These are phyloP conservation scores for Castanea mollissima DNA, from an alignment of 306 rosid species.

Conservation along the genomic window DNA sequence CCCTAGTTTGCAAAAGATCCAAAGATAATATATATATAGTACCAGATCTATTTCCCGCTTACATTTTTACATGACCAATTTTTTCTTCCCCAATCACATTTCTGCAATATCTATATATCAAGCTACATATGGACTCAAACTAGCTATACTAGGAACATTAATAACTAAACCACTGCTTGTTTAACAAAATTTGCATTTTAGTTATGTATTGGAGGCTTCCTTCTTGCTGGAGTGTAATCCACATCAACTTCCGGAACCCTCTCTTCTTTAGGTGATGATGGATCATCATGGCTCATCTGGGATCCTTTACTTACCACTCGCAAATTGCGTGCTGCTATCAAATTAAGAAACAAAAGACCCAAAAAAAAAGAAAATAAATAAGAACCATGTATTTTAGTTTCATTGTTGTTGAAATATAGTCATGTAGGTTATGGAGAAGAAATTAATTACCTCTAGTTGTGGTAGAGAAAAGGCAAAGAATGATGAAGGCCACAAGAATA, in stretches of 20 bases:
- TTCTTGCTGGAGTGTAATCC: constrained; percentile 81
- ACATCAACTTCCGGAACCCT: constrained; percentile 39
- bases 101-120: neutral
- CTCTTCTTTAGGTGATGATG: constrained; percentile 39
- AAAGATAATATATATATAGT: neutral
- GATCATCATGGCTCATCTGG: constrained; percentile 26
- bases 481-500: constrained; percentile 42
- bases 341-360: neutral
- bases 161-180: neutral
- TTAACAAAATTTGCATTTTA: constrained; percentile 5
- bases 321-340: constrained; percentile 51
- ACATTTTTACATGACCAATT: neutral
- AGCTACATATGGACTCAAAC: neutral
- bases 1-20: neutral
- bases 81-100: neutral
- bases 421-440: neutral
- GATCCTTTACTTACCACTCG: constrained; percentile 27
- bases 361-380: neutral
- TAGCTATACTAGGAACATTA: neutral
- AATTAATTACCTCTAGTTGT: constrained; percentile 53
- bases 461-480: constrained; percentile 51
- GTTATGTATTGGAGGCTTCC: constrained; percentile 89
- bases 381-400: neutral
- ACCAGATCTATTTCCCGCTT: neutral
- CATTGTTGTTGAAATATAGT: neutral